Evolutionary conservation across 2,329 filamentous ascomycete genomes (phyloP), one percentile per base, ranked within the genome.

Genomic region (Dactylonectria macrodidyma): DNA sequence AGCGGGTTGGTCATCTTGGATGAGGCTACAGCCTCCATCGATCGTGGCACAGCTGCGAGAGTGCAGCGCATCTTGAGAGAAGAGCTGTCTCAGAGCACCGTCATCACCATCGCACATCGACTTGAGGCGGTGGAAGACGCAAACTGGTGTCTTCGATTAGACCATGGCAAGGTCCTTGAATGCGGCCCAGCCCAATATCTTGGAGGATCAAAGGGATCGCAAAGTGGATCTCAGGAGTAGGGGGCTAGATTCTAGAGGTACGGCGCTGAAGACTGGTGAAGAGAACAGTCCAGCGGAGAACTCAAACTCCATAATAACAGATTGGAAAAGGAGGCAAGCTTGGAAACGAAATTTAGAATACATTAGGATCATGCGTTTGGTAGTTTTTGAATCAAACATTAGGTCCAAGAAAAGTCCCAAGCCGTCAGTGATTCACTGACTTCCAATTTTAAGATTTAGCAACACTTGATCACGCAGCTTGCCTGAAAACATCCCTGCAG

Each of bases 101-200:
- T 92, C 2, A 89, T 92, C 48, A 90, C 89, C 0, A 91, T 92
- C 75, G 89, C 90, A n/a, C 90, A 92, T 76, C 84, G 89, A 2
- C 80, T 91, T 1, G 88, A 91, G 77, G 90, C 90, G 0, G 90
- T 92, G 10, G 82, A 84, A 69, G 87, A 89, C 66, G 88, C 88
- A 1, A 84, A 86, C 58, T 90, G 85, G 75, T 87, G 85, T 62
- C 76, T 90, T 55, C 79, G 87, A 34, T 73, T 90, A 54, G 87
- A 90, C 38, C 79, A 80, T 14, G 88, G 88, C 2, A 77, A 78
- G 16, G 84, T 90, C 0, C 79, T 89, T 1, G 83, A 84, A 71
- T 84, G 84, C 46, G 86, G 87, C 0, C 85, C 84, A 2, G 76
- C 80, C 1, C 69, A 64, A 59, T 63, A 76, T 26, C 34, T 64